A percentile compares a stretch with the other conserved stretches of the same genome.
Conservation (phyloP, 805 yeast genomes). For the Candida ponderosae region DNA sequence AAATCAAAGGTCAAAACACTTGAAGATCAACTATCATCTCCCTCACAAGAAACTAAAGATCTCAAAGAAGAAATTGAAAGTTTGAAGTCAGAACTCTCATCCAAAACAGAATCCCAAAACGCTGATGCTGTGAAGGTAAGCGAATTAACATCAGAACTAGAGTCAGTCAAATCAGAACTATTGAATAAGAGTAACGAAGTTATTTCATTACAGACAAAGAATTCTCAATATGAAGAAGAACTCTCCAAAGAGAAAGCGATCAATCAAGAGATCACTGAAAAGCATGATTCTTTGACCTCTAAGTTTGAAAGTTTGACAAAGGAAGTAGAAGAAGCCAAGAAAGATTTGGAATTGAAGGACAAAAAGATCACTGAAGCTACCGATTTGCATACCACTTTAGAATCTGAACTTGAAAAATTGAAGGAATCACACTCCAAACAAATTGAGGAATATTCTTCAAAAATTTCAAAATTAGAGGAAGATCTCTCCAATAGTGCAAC, state of each 20-base stretch:
- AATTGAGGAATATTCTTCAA: not conserved
- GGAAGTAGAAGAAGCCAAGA: constrained; percentile 7
- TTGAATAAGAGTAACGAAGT: too few species aligned
- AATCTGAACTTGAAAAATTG: constrained; percentile 4
- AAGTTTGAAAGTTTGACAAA: constrained; percentile 5
- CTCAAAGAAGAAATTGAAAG: constrained; percentile 6
- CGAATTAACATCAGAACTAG: too few species aligned
- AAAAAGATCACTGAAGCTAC: constrained; percentile 2
- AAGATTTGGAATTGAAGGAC: constrained; percentile 1
- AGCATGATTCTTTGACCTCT: not conserved
- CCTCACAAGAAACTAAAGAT: constrained; percentile 1
- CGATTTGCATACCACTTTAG: constrained; percentile 1
- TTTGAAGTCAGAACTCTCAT: constrained; percentile 2
- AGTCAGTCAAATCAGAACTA: too few species aligned
- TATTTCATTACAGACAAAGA: too few species aligned
- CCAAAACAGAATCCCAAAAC: not conserved
- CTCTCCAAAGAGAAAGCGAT: too few species aligned
- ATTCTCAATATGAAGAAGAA: too few species aligned
- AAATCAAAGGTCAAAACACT: constrained; percentile 9
- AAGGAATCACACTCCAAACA: constrained; percentile 1
- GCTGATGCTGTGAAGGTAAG: too few species aligned
- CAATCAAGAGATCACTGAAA: not conserved
- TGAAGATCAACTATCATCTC: not conserved
- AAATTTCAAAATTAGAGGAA: constrained; percentile 4
- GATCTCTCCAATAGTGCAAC: constrained; percentile 3